These are phyloP conservation scores for Diaporthe citriasiana DNA, from an alignment of 2,329 filamentous ascomycete species.

Conservation along the genomic window DNA sequence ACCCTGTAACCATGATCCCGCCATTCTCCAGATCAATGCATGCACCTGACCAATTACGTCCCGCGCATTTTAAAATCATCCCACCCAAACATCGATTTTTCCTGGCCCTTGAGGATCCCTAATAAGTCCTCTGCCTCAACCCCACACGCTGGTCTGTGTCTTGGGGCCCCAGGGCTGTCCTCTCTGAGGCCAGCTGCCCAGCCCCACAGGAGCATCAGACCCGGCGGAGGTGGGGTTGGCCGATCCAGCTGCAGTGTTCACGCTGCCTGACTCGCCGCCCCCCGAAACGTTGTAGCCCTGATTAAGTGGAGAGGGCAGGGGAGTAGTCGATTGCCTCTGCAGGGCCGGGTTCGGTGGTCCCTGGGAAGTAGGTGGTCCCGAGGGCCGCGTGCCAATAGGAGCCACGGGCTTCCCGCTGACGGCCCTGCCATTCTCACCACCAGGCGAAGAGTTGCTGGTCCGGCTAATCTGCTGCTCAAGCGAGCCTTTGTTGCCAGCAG, in stretches of 20 bases:
- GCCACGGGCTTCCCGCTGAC: constrained; percentile 76
- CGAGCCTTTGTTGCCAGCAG: constrained; percentile 69
- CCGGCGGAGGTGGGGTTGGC: constrained; percentile 69
- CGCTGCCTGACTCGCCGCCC: constrained; percentile 60
- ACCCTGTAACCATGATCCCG: constrained; percentile 40
- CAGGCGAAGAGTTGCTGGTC: constrained; percentile 89
- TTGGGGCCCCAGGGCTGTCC: constrained; percentile 78
- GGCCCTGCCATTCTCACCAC: constrained; percentile 68
- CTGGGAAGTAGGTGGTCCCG: constrained; percentile 59
- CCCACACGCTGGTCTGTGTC: constrained; percentile 90
- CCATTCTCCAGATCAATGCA: constrained; percentile 41
- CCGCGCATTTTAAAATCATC: constrained; percentile 25
- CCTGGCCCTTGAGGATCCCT: background rate
- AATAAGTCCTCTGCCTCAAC: constrained; percentile 62
- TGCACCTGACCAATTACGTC: constrained; percentile 35
- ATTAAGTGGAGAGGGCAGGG: constrained; percentile 89
- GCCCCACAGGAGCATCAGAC: constrained; percentile 58
- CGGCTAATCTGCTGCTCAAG: constrained; percentile 78
- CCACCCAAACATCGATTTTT: background rate
- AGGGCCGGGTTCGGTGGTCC: constrained; percentile 71
- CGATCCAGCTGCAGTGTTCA: constrained; percentile 65
- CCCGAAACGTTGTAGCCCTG: constrained; percentile 74
- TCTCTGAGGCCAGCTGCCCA: constrained; percentile 64
- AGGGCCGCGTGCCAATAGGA: constrained; percentile 92
- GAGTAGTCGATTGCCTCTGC: constrained; percentile 89